Evolutionary conservation across 805 yeast species (phyloP), one percentile per base, ranked within the genome.

Genomic region (Suhomyces tanzawaensis): DNA sequence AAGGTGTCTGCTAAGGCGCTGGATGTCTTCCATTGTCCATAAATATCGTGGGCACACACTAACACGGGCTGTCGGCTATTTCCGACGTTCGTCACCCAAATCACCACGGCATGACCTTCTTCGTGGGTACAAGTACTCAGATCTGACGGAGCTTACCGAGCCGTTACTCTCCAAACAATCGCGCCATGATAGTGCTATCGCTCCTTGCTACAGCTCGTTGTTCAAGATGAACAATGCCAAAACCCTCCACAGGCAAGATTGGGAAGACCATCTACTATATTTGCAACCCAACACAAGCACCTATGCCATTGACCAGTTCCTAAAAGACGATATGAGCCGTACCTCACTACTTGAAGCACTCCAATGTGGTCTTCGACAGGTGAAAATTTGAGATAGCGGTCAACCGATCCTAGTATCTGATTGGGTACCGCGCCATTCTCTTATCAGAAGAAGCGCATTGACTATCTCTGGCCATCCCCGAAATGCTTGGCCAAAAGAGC

Each of bases 341-440:
- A 21, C 36, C 16, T 22, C 36, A 36, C 27, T 17, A 14, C 18
- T 29, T 36, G 24, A 31, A 28, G 21, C 22, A 30, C 22, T 22
- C 36, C 12, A 8, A 24, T 9, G 14, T 7, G 27, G 14, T n/a
- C 13, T 9, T 12, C 5, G 14, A 9, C 13, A 24, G 14, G 23
- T 21, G 9, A 21, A 7, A 9, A 9, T 21, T 21, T 9, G 9
- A 7, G 23, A 21, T 7, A 21, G 9, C 9, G 23, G 23, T 21
- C 11, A 7, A 11, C 24, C 24, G 7, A 21, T 21, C 11, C 24
- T 11, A 21, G 24, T 11, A 7, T 21, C 24, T 21, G 11, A 7
- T 21, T 11, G 24, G 24, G 9, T 7, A 21, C 24, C 7, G 24
- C 24, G 9, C 7, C 24, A 7, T 7, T 21, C 11, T 11, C 9